A percentile compares a stretch with the other conserved stretches of the same genome.
Evolutionary conservation across 495 filamentous ascomycete genomes (phyloP).

Genomic region (Hapsidospora chrysogenum): DNA sequence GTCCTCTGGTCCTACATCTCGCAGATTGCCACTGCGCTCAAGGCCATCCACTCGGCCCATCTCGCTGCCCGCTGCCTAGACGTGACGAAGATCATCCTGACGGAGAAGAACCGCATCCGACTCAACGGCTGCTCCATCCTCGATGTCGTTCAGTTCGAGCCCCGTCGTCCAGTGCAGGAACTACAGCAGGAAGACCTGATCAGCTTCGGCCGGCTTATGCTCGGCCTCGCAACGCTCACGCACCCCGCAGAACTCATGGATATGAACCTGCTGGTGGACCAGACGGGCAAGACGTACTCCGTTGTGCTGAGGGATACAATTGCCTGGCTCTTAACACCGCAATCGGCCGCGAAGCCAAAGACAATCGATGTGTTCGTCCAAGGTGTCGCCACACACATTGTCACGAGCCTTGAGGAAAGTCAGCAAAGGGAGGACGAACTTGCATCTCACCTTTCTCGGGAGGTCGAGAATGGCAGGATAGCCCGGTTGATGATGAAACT

Average conservation of each 20-base stretch:
- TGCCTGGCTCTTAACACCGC: slow-evolving; percentile 51
- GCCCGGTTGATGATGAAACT: slow-evolving; percentile 73
- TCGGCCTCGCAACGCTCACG: slow-evolving; percentile 57
- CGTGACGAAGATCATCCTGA: slow-evolving; percentile 69
- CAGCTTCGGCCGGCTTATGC: slow-evolving; percentile 68
- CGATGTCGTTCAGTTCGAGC: slow-evolving; percentile 71
- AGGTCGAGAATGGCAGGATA: slow-evolving; percentile 83
- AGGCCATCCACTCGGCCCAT: slow-evolving; percentile 62
- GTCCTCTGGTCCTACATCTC: slow-evolving; percentile 83
- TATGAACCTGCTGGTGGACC: slow-evolving; percentile 46
- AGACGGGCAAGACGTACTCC: slow-evolving; percentile 55
- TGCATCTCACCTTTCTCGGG: slow-evolving; percentile 42
- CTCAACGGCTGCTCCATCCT: slow-evolving; percentile 73
- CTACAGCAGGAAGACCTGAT: slow-evolving; percentile 79
- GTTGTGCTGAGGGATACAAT: slow-evolving; percentile 57
- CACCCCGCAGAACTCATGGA: slow-evolving; percentile 33
- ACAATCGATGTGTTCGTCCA: slow-evolving; percentile 62
- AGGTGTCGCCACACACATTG: slow-evolving; percentile 57
- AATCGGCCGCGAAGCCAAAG: slow-evolving; percentile 34
- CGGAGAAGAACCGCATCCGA: slow-evolving; percentile 70
- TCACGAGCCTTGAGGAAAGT: slow-evolving; percentile 51
- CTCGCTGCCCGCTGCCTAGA: slow-evolving; percentile 76
- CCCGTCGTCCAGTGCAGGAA: slow-evolving; percentile 45
- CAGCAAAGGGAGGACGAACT: slow-evolving; percentile 58
- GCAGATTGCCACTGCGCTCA: slow-evolving; percentile 79